These are phyloP conservation scores for Podochytrium sp. DNA, from an alignment of 192 early-diverging fungal species.

Conservation along the genomic window DNA sequence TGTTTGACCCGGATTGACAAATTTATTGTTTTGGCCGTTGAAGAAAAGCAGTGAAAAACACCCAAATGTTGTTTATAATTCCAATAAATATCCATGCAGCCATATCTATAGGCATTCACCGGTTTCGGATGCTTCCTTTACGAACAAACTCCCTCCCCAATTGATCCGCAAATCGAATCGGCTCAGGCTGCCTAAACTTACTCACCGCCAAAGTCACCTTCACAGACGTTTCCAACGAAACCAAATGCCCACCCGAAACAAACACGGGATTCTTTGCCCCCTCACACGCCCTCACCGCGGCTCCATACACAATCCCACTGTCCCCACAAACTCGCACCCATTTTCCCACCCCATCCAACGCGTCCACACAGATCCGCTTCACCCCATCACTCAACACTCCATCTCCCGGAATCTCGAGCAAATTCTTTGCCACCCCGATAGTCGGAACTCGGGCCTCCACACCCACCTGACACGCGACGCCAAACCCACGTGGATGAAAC, in stretches of 20 bases:
- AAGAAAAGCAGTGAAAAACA: too few species aligned
- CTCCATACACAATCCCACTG: conserved; percentile 55
- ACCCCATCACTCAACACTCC: conserved; percentile 53
- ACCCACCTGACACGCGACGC: conserved; percentile 80
- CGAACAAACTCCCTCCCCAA: conserved; percentile 60
- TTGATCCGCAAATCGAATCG: conserved; percentile 86
- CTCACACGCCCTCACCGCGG: conserved; percentile 33
- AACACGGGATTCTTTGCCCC: conserved; percentile 79
- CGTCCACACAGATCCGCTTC: conserved; percentile 51
- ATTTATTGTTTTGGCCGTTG: too few species aligned
- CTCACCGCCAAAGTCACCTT: conserved; percentile 66
- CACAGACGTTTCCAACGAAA: conserved; percentile 74
- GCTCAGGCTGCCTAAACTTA: conserved; percentile 80
- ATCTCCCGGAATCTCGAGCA: conserved; percentile 76
- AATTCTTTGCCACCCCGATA: conserved; percentile 90
- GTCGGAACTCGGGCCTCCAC: conserved; percentile 64
- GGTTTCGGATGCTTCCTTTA: too few species aligned
- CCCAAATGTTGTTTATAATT: too few species aligned
- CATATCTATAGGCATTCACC: too few species aligned
- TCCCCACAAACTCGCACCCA: conserved; percentile 46
- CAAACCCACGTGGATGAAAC: conserved; percentile 86
- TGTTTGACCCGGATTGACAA: too few species aligned
- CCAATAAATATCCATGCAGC: too few species aligned
- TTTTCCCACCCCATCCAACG: conserved; percentile 43
- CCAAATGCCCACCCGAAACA: conserved; percentile 82